phyloP scores from a whole-genome alignment of 345 rosid species.

The Pseudoturritis turrita region DNA sequence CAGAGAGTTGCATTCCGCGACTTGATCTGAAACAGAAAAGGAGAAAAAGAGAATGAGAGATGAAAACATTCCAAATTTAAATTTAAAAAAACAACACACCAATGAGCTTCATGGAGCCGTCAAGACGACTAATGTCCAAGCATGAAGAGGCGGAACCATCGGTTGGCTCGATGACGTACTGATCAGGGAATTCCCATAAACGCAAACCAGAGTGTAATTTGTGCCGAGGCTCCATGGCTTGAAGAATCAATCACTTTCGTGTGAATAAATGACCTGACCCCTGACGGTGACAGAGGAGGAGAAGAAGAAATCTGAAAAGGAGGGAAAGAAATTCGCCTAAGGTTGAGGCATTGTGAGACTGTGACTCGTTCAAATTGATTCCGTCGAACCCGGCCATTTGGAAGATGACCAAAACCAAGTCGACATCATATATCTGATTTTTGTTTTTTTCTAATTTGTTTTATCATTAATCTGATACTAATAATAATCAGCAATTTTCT shows the following conservation, averaged over 20 bases:
- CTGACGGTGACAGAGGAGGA: too few species aligned
- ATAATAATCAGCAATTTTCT: background rate
- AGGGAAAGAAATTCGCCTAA: background rate
- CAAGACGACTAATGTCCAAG: slow-evolving; percentile 58
- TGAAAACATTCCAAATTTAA: background rate
- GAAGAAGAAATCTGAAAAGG: background rate
- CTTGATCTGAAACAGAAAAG: slow-evolving; percentile 39
- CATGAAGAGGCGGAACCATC: slow-evolving; percentile 74
- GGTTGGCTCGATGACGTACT: slow-evolving; percentile 84
- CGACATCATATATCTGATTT: too few species aligned
- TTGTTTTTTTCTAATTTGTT: too few species aligned
- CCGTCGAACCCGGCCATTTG: background rate
- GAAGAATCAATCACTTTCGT: slow-evolving; percentile 15
- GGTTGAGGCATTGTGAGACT: background rate
- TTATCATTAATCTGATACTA: background rate
- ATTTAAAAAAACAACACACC: slow-evolving; percentile 38
- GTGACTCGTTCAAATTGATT: slow-evolving; percentile 15
- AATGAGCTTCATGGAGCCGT: slow-evolving; percentile 69
- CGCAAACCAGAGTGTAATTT: slow-evolving; percentile 81
- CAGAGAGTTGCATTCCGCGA: slow-evolving; percentile 66
- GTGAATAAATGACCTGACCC: too few species aligned
- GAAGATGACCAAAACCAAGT: too few species aligned
- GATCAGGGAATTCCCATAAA: slow-evolving; percentile 93
- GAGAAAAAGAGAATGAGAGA: background rate
- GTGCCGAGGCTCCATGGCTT: slow-evolving; percentile 67